Conservation (phyloP, 1,139 yeast genomes). For the Ogataea hybrid region DNA sequence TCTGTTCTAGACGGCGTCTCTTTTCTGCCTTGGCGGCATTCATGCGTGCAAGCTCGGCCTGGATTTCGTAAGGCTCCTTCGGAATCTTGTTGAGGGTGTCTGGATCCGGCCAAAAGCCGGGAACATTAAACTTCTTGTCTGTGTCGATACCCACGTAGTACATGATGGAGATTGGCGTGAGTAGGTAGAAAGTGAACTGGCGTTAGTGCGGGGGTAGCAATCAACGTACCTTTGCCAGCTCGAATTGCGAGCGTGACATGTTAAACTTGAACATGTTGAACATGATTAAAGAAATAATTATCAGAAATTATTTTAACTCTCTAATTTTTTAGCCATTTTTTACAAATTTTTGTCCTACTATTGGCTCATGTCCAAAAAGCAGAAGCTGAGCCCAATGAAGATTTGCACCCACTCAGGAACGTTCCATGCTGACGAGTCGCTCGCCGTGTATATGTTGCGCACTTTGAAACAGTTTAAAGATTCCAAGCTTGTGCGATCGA, state of each 20-base stretch:
- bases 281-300: background rate
- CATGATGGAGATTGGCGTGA: slow-evolving; percentile 88
- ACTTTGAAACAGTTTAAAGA: slow-evolving; percentile 66
- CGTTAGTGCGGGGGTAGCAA: slow-evolving; percentile 2
- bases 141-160: slow-evolving; percentile 89
- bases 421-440: slow-evolving; percentile 97
- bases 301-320: too few relatives aligned
- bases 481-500: slow-evolving; percentile 73
- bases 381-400: slow-evolving; percentile 31
- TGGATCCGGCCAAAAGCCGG: slow-evolving; percentile 99
- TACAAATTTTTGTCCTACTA: slow-evolving; percentile 6
- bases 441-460: slow-evolving; percentile 85
- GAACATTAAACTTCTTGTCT: slow-evolving; percentile 82
- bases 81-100: slow-evolving; percentile 87
- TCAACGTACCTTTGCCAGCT: slow-evolving; percentile 32
- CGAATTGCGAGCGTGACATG: slow-evolving; percentile 34
- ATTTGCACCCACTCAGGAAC: slow-evolving; percentile 94
- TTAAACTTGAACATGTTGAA: slow-evolving; percentile 17
- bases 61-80: slow-evolving; percentile 87
- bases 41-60: slow-evolving; percentile 87
- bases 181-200: slow-evolving; percentile 78
- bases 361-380: slow-evolving; percentile 13
- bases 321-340: slow-evolving; percentile 4
- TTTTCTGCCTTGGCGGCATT: slow-evolving; percentile 71
- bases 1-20: slow-evolving; percentile 70